Conservation (phyloP, 2,329 filamentous ascomycete species). For the Rutstroemia sp. region DNA sequence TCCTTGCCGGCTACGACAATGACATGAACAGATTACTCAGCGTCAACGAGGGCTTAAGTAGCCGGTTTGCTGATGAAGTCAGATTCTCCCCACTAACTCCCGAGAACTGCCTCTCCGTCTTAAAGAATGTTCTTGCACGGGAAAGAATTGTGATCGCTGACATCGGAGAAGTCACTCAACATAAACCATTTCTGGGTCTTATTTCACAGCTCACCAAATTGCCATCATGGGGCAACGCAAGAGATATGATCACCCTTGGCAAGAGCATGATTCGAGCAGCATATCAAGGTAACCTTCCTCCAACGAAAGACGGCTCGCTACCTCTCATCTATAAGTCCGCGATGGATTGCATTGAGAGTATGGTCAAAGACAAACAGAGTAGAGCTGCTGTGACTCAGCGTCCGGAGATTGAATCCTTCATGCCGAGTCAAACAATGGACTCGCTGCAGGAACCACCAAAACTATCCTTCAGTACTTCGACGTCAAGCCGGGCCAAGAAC, state of each 20-base stretch:
- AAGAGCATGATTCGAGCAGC: constrained; percentile 36
- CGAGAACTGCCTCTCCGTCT: constrained; percentile 31
- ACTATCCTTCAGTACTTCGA: neutral
- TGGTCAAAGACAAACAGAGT: constrained; percentile 18
- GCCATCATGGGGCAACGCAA: constrained; percentile 43
- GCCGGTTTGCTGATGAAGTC: constrained; percentile 46
- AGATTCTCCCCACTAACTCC: constrained; percentile 34
- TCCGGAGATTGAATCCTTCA: neutral
- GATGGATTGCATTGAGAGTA: constrained; percentile 17
- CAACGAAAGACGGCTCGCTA: too few relatives aligned
- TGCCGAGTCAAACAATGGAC: constrained; percentile 7
- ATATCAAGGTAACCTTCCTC: constrained; percentile 13
- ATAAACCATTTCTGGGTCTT: constrained; percentile 14
- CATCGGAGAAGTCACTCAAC: constrained; percentile 23
- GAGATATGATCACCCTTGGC: constrained; percentile 42
- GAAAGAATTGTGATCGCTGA: constrained; percentile 23
- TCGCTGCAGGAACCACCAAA: neutral
- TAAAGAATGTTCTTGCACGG: constrained; percentile 31
- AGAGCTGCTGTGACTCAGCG: neutral
- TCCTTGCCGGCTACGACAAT: constrained; percentile 49
- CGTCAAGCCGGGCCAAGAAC: neutral
- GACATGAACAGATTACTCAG: constrained; percentile 47
- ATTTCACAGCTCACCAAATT: constrained; percentile 35
- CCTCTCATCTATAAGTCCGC: constrained; percentile 1
- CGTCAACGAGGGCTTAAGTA: constrained; percentile 45